These are phyloP conservation scores for Vitis hybrid DNA, from an alignment of 177 flowering plant species.

Conservation along the genomic window DNA sequence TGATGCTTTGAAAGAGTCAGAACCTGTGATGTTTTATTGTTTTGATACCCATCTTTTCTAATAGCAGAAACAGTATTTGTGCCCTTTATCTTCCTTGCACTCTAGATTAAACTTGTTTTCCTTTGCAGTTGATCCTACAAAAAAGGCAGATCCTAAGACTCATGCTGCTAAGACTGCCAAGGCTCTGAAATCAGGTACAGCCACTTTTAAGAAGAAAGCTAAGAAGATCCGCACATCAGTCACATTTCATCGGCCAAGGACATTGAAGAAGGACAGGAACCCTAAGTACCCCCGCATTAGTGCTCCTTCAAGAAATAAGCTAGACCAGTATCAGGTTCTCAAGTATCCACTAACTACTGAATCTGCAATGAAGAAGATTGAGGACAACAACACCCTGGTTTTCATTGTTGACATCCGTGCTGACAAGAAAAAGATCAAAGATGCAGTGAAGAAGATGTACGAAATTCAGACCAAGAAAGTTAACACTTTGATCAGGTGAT, in stretches of 20 bases:
- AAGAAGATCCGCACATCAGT: constrained; percentile 73
- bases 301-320: constrained; percentile 62
- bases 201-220: constrained; percentile 50
- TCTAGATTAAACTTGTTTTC: background rate
- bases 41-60: no score
- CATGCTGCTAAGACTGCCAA: constrained; percentile 79
- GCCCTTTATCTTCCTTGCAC: no score
- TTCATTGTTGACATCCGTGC: constrained; percentile 84
- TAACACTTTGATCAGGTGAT: constrained; percentile 74
- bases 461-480: constrained; percentile 82
- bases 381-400: constrained; percentile 82
- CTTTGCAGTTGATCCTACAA: constrained; percentile 39
- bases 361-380: constrained; percentile 87
- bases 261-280: constrained; percentile 60
- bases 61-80: no score
- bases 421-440: constrained; percentile 79
- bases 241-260: constrained; percentile 76
- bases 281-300: constrained; percentile 80
- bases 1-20: no score
- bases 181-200: constrained; percentile 65
- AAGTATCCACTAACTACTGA: constrained; percentile 79
- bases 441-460: constrained; percentile 80
- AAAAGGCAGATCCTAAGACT: constrained; percentile 64
- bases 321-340: constrained; percentile 75
- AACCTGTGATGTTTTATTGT: no score